These are phyloP conservation scores for Penicillium sp. DNA, from an alignment of 2,329 filamentous ascomycete species.

Conservation along the genomic window DNA sequence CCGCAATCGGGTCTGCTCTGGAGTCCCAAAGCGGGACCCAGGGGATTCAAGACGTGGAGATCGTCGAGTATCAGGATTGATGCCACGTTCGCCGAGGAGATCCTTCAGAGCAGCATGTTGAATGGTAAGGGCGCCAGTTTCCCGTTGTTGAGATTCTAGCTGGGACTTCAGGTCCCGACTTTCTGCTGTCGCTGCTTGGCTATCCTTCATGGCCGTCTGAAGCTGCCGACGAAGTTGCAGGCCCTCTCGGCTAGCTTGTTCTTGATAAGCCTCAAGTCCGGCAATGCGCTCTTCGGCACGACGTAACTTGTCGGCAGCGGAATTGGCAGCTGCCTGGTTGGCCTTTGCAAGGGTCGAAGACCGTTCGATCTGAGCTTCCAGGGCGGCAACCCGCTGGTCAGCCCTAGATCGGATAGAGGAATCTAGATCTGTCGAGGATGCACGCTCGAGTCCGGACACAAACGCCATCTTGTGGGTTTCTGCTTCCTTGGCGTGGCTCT, in stretches of 20 bases:
- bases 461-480: constrained; percentile 82
- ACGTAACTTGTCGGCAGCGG: constrained; percentile 83
- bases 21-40: constrained; percentile 73
- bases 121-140: constrained; percentile 89
- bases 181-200: constrained; percentile 77
- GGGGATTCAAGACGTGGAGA: constrained; percentile 75
- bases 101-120: constrained; percentile 94
- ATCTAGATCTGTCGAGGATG: constrained; percentile 53
- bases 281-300: constrained; percentile 96
- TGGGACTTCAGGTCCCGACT: constrained; percentile 83
- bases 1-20: constrained; percentile 76
- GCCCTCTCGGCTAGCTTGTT: constrained; percentile 92
- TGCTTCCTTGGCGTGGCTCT: constrained; percentile 86
- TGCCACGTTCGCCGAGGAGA: constrained; percentile 84
- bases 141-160: constrained; percentile 82
- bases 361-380: constrained; percentile 78
- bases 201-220: constrained; percentile 80
- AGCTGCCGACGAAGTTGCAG: constrained; percentile 88
- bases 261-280: constrained; percentile 93
- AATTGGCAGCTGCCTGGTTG: constrained; percentile 86
- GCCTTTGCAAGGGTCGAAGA: constrained; percentile 82
- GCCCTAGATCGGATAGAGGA: constrained; percentile 40
- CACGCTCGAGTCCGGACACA: constrained; percentile 78
- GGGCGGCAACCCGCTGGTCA: constrained; percentile 65
- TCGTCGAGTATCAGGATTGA: constrained; percentile 72